phyloP scores from a whole-genome alignment of 179 eudicot genomes.

The Beta lomatogona region DNA sequence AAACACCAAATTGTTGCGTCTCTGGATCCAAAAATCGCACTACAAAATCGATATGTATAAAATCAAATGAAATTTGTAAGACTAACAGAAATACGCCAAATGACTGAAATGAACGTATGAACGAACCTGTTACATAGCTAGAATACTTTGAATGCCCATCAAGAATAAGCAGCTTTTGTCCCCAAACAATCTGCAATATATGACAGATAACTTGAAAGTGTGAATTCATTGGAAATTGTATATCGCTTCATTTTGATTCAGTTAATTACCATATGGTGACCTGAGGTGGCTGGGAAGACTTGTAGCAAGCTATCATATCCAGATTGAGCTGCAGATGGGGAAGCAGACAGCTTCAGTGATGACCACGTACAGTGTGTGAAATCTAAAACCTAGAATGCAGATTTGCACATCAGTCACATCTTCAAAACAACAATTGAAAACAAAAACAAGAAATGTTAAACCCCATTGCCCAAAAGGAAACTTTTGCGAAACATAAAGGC shows the following conservation, averaged over 20 bases:
- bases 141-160: conserved; percentile 68
- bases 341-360: conserved; percentile 46
- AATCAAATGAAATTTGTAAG: not conserved
- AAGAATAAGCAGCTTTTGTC: conserved; percentile 57
- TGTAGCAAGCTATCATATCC: conserved; percentile 43
- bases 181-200: conserved; percentile 71
- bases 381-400: conserved; percentile 68
- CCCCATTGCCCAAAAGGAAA: not conserved
- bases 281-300: conserved; percentile 68
- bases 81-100: not conserved
- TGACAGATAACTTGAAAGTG: not conserved
- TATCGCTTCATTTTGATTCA: not conserved
- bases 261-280: conserved; percentile 75
- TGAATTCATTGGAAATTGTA: no score
- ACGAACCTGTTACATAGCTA: conserved; percentile 60
- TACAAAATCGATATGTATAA: conserved; percentile 31
- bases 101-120: not conserved
- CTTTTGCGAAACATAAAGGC: not conserved
- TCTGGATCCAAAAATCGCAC: conserved; percentile 74
- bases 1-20: conserved; percentile 52
- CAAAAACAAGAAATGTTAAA: not conserved
- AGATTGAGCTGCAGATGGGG: conserved; percentile 33
- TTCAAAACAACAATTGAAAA: not conserved
- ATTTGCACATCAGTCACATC: conserved; percentile 18
- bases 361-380: conserved; percentile 73